phyloP scores from a whole-genome alignment of 2,329 filamentous ascomycete genomes.

The Colletotrichum eleusines region DNA sequence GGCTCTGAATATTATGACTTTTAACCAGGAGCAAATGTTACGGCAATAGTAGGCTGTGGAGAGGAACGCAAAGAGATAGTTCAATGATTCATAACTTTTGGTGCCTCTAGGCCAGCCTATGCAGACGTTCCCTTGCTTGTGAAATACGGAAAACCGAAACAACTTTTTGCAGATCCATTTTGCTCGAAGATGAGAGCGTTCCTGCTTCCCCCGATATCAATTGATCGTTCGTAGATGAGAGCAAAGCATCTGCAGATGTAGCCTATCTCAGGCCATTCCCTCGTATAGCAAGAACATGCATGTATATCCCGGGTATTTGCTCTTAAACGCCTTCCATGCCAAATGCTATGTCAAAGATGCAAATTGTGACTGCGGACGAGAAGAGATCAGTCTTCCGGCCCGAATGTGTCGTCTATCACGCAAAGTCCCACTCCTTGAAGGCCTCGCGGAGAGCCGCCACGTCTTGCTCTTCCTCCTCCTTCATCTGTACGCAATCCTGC shows the following conservation, averaged over 20 bases:
- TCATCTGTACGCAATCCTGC: slow-evolving; percentile 84
- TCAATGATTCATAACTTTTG: neutral
- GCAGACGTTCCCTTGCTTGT: neutral
- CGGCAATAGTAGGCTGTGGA: too few species aligned
- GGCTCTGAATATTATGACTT: neutral
- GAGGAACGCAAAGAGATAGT: neutral
- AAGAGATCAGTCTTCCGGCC: too few species aligned
- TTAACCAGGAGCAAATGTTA: neutral
- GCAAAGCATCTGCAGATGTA: slow-evolving; percentile 5
- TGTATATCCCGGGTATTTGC: slow-evolving; percentile 38
- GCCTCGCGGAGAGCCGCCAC: slow-evolving; percentile 82
- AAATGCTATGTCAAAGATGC: slow-evolving; percentile 25
- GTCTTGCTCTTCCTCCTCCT: slow-evolving; percentile 83
- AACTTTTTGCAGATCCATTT: neutral
- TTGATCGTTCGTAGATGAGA: neutral
- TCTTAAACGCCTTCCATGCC: slow-evolving; percentile 37
- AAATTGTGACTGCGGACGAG: neutral
- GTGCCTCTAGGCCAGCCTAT: neutral
- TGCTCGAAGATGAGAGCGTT: neutral
- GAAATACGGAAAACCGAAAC: neutral
- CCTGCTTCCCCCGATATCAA: neutral
- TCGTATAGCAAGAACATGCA: slow-evolving; percentile 27
- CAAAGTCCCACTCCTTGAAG: slow-evolving; percentile 91
- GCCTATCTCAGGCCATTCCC: neutral
- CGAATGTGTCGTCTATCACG: slow-evolving; percentile 49